A percentile compares a stretch with the other conserved stretches of the same genome.
phyloP scores from a whole-genome alignment of 306 rosid genomes.

The Vigna trinervia region DNA sequence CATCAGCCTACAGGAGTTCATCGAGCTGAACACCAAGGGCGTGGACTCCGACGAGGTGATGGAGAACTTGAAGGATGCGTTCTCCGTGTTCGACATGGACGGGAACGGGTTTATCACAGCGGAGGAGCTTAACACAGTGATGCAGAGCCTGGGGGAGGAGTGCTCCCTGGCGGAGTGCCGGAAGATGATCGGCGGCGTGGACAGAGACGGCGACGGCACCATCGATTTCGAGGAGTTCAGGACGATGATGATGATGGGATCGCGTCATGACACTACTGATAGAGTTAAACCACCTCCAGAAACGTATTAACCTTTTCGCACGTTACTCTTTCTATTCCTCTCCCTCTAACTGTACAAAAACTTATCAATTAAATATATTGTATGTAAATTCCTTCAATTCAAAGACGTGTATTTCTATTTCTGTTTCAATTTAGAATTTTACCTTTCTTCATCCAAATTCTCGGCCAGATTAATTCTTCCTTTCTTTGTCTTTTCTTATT shows the following conservation, averaged over 20 bases:
- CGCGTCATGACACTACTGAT: slow-evolving; percentile 57
- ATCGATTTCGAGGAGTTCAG: slow-evolving; percentile 87
- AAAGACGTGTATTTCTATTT: too few species aligned
- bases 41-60: slow-evolving; percentile 76
- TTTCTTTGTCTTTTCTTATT: too few species aligned
- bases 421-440: too few species aligned
- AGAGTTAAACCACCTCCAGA: slow-evolving; percentile 40
- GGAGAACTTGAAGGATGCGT: slow-evolving; percentile 81
- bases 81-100: slow-evolving; percentile 83
- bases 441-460: too few species aligned
- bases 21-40: slow-evolving; percentile 82
- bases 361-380: too few species aligned
- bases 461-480: too few species aligned
- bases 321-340: too few species aligned
- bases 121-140: slow-evolving; percentile 78
- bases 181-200: slow-evolving; percentile 85
- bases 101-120: slow-evolving; percentile 87
- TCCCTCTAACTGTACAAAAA: too few species aligned
- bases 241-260: slow-evolving; percentile 91
- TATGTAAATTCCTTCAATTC: too few species aligned
- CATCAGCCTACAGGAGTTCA: slow-evolving; percentile 77
- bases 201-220: slow-evolving; percentile 83
- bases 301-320: neutral
- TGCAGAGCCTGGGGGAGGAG: slow-evolving; percentile 80
- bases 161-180: slow-evolving; percentile 83